phyloP scores from a whole-genome alignment of 345 rosid genomes.

The Chamaenerion angustifolium region DNA sequence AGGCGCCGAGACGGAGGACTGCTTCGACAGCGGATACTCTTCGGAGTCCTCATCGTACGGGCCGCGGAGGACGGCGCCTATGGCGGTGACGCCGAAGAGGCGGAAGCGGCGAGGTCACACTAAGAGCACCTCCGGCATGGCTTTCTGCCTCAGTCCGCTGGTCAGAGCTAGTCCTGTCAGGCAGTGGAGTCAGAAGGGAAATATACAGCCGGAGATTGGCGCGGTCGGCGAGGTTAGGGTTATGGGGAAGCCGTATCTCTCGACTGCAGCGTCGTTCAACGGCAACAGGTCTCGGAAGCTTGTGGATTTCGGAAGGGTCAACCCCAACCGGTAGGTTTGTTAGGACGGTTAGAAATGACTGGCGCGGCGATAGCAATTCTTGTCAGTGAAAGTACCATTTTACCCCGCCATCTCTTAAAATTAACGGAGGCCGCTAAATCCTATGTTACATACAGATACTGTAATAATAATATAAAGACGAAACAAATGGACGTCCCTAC shows the following conservation, averaged over 20 bases:
- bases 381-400: background rate
- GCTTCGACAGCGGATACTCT: slow-evolving; percentile 1
- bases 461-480: no score
- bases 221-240: slow-evolving; percentile 33
- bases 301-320: slow-evolving; percentile 64
- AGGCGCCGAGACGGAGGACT: background rate
- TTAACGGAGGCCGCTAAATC: background rate
- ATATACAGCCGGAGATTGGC: slow-evolving; percentile 23
- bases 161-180: slow-evolving; percentile 76
- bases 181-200: slow-evolving; percentile 23
- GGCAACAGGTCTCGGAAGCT: slow-evolving; percentile 83
- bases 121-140: background rate
- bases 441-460: no score
- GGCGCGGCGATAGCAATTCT: no score
- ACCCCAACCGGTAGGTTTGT: slow-evolving; percentile 45
- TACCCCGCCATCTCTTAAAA: background rate
- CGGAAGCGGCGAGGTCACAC: background rate
- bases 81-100: slow-evolving; percentile 1
- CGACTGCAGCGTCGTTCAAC: slow-evolving; percentile 56
- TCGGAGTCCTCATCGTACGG: background rate
- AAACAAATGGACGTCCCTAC: no score
- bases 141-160: slow-evolving; percentile 70
- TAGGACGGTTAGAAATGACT: slow-evolving; percentile 4
- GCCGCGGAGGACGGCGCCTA: background rate
- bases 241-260: slow-evolving; percentile 48